phyloP scores from a whole-genome alignment of 2,329 filamentous ascomycete genomes.

The Cryphonectria nitschkei region DNA sequence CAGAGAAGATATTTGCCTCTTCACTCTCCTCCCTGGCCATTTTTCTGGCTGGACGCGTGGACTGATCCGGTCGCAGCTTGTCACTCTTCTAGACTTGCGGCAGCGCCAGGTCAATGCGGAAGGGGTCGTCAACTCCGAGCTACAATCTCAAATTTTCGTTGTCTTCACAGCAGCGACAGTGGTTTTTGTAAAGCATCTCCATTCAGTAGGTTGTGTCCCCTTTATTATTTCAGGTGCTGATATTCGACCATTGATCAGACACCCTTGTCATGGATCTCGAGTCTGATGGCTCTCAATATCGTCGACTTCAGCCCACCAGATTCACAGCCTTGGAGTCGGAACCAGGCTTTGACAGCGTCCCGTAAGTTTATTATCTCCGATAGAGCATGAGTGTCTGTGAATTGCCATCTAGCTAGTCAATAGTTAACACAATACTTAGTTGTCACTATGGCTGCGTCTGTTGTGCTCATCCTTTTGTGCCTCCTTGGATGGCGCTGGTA shows the following conservation, averaged over 20 bases:
- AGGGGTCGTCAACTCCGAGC: constrained; percentile 10
- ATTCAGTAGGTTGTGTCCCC: not conserved
- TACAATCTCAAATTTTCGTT: constrained; percentile 9
- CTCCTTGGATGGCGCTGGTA: constrained; percentile 8
- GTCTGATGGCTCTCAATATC: constrained; percentile 8
- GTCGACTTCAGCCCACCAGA: constrained; percentile 8
- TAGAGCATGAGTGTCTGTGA: not conserved
- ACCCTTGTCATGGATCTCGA: constrained; percentile 12
- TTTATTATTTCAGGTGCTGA: not conserved
- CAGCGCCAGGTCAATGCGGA: constrained; percentile 16
- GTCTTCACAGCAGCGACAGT: constrained; percentile 16
- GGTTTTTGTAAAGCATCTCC: not conserved
- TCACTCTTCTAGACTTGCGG: not conserved
- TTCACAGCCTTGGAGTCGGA: not conserved
- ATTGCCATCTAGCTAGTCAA: not conserved
- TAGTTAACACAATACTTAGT: not conserved
- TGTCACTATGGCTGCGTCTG: not conserved
- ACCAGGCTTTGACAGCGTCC: not conserved
- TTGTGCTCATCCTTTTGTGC: not conserved
- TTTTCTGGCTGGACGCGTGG: not conserved
- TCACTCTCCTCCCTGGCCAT: not conserved
- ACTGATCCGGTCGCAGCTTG: not conserved
- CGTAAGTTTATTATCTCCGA: not conserved
- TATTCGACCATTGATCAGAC: not conserved
- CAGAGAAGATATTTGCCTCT: not conserved